Percentiles rank a stretch among this genome's conserved stretches.
phyloP scores from a whole-genome alignment of 768 basidiomycete species.

The Amanita rubescens region DNA sequence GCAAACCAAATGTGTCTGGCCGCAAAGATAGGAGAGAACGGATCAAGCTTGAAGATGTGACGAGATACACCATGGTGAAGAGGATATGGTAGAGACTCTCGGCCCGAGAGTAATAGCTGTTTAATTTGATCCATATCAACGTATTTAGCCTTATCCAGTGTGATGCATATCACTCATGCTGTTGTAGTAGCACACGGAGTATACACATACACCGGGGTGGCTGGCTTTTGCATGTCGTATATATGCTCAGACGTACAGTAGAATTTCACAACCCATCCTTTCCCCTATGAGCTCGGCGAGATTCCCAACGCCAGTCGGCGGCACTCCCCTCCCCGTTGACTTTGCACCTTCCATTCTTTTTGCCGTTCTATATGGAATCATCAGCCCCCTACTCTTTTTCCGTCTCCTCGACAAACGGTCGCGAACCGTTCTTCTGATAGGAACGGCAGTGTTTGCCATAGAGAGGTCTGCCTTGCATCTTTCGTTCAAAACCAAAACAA shows the following conservation, averaged over 20 bases:
- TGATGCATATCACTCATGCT: too few species aligned
- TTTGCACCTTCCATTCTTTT: slow-evolving; percentile 38
- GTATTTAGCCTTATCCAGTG: too few species aligned
- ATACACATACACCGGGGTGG: too few species aligned
- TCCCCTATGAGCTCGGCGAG: slow-evolving; percentile 7
- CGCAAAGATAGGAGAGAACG: slow-evolving; percentile 19
- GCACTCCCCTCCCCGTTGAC: slow-evolving; percentile 30
- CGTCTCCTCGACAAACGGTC: slow-evolving; percentile 28
- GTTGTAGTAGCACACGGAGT: too few species aligned
- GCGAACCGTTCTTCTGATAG: slow-evolving; percentile 26
- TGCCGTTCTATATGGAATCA: slow-evolving; percentile 27
- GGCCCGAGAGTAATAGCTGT: too few species aligned
- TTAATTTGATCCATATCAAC: too few species aligned
- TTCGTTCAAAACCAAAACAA: not conserved
- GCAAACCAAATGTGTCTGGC: slow-evolving; percentile 40
- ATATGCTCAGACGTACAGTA: too few species aligned
- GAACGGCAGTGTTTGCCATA: slow-evolving; percentile 24
- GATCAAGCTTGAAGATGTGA: slow-evolving; percentile 80
- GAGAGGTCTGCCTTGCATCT: slow-evolving; percentile 26
- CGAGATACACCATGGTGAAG: slow-evolving; percentile 94
- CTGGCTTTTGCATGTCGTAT: too few species aligned
- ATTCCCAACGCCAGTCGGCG: slow-evolving; percentile 40
- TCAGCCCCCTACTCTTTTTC: slow-evolving; percentile 29
- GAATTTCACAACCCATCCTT: not conserved
- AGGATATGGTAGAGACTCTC: slow-evolving; percentile 58